Evolutionary conservation across 2,329 filamentous ascomycete genomes (phyloP).

Genomic region (Plectosphaerella plurivora): DNA sequence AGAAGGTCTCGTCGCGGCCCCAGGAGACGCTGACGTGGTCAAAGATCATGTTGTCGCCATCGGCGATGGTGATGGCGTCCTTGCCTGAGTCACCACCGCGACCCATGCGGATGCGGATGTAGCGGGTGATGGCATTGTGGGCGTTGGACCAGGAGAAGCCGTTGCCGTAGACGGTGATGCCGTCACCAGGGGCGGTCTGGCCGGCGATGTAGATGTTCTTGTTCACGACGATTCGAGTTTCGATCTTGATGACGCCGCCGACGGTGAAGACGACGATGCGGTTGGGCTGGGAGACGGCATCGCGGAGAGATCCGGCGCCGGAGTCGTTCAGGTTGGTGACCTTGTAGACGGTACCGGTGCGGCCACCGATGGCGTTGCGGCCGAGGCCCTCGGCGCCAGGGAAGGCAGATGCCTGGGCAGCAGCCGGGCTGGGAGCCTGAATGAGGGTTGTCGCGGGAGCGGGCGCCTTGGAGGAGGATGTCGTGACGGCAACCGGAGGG

Average conservation of each 20-base stretch:
- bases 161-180: constrained; percentile 50
- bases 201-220: constrained; percentile 44
- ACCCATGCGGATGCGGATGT: constrained; percentile 51
- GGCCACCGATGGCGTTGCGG: constrained; percentile 38
- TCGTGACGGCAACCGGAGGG: neutral
- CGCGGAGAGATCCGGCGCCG: constrained; percentile 43
- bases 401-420: constrained; percentile 30
- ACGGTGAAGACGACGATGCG: constrained; percentile 46
- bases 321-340: constrained; percentile 44
- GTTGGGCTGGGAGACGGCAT: constrained; percentile 41
- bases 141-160: constrained; percentile 47
- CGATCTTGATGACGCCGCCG: constrained; percentile 44
- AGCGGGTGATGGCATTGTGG: constrained; percentile 48
- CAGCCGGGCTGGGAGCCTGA: neutral
- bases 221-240: constrained; percentile 38
- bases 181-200: constrained; percentile 44
- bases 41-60: constrained; percentile 50
- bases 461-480: neutral
- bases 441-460: neutral
- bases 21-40: constrained; percentile 50
- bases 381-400: constrained; percentile 47
- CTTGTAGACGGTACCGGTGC: constrained; percentile 40
- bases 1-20: constrained; percentile 53
- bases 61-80: constrained; percentile 48
- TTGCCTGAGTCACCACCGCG: constrained; percentile 45